Conservation (phyloP, 768 basidiomycete genomes). For the Solioccasus polychromus region DNA sequence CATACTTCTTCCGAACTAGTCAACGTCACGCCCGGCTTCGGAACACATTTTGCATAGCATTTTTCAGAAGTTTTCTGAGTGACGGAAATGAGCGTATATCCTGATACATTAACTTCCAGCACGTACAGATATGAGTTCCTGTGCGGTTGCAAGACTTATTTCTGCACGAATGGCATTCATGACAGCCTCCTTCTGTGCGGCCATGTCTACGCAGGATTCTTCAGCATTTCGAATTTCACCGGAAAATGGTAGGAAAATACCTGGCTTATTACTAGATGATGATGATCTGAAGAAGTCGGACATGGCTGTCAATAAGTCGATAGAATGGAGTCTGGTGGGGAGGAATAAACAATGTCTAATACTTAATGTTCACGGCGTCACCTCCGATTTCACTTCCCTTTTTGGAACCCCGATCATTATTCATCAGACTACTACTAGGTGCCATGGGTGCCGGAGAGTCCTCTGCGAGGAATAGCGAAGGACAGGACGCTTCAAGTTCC, state of each 20-base stretch:
- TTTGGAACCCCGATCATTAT: conserved; percentile 11
- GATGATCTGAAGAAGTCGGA: conserved; percentile 51
- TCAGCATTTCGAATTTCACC: neutral
- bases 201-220: conserved; percentile 30
- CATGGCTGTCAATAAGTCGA: conserved; percentile 33
- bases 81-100: neutral
- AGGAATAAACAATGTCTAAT: neutral
- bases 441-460: conserved; percentile 81
- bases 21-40: conserved; percentile 69
- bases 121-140: conserved; percentile 74
- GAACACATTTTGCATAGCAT: conserved; percentile 74
- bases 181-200: conserved; percentile 40
- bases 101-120: neutral
- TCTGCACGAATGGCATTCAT: conserved; percentile 69
- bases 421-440: neutral
- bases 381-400: conserved; percentile 1
- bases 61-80: conserved; percentile 73
- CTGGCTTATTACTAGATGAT: conserved; percentile 30
- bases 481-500: conserved; percentile 23
- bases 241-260: conserved; percentile 6
- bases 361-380: no score
- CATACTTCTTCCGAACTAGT: conserved; percentile 71
- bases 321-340: neutral
- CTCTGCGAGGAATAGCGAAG: conserved; percentile 35
- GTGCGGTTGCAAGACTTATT: conserved; percentile 70